A percentile compares a stretch with the other conserved stretches of the same genome.
These are phyloP conservation scores for Erodium texanum DNA, from an alignment of 441 rosid species.

Conservation along the genomic window DNA sequence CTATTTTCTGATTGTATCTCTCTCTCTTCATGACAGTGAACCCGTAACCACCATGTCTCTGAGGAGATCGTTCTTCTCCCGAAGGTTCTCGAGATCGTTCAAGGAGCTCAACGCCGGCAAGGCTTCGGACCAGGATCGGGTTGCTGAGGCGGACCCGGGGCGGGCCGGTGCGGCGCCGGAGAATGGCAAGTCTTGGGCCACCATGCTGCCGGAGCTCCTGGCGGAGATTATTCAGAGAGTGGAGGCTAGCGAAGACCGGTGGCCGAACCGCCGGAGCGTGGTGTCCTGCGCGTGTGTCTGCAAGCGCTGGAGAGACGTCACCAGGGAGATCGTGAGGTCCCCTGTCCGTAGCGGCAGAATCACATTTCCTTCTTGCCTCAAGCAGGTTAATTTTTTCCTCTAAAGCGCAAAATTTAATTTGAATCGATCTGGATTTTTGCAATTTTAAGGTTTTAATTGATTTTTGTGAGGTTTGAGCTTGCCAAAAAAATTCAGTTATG, in stretches of 20 bases:
- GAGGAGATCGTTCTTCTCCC: constrained; percentile 35
- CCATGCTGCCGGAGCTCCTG: constrained; percentile 68
- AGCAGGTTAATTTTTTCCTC: constrained; percentile 35
- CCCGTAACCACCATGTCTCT: constrained; percentile 26
- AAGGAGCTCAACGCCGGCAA: constrained; percentile 16
- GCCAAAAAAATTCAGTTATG: not conserved
- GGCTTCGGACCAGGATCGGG: not conserved
- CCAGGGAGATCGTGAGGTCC: constrained; percentile 46
- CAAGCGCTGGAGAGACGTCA: constrained; percentile 68
- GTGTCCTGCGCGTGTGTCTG: constrained; percentile 80
- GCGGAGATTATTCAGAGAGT: constrained; percentile 71
- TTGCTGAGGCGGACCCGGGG: constrained; percentile 13
- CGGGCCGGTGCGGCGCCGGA: constrained; percentile 3
- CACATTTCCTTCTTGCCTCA: constrained; percentile 86
- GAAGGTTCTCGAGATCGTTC: constrained; percentile 43
- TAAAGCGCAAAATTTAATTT: not conserved
- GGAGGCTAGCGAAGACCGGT: constrained; percentile 58
- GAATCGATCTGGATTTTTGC: not conserved
- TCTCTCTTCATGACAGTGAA: constrained; percentile 10
- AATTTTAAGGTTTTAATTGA: not conserved
- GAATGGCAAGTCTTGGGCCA: constrained; percentile 50
- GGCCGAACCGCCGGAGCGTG: constrained; percentile 64
- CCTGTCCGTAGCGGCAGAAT: constrained; percentile 41
- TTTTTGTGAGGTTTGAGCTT: not conserved
- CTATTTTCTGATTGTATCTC: not conserved